These are phyloP conservation scores for Coemansia sp. DNA, from an alignment of 192 early-diverging fungal species.

Conservation along the genomic window DNA sequence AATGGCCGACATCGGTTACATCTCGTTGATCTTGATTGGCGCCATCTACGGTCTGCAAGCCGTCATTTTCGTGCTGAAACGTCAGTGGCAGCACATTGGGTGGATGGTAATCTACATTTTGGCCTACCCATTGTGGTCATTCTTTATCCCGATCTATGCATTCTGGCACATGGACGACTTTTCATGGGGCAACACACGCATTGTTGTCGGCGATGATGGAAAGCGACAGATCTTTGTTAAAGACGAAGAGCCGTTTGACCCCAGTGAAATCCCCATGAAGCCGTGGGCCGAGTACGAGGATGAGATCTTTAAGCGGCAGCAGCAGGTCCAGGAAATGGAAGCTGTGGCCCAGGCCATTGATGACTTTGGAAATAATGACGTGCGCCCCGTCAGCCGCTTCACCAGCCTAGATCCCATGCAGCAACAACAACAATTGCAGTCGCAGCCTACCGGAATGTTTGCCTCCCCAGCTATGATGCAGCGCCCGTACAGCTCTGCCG, in stretches of 20 bases:
- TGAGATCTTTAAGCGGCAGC: slow-evolving; percentile 23
- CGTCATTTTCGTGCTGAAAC: slow-evolving; percentile 75
- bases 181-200: slow-evolving; percentile 95
- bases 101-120: slow-evolving; percentile 89
- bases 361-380: slow-evolving; percentile 30
- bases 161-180: slow-evolving; percentile 99
- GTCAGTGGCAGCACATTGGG: slow-evolving; percentile 78
- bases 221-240: slow-evolving; percentile 65
- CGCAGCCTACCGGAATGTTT: not conserved
- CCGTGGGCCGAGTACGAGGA: slow-evolving; percentile 88
- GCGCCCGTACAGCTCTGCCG: slow-evolving; percentile 19
- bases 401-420: slow-evolving; percentile 6
- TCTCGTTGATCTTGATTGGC: slow-evolving; percentile 78
- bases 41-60: slow-evolving; percentile 88
- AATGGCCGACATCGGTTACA: slow-evolving; percentile 68
- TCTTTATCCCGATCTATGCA: slow-evolving; percentile 89
- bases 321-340: slow-evolving; percentile 23
- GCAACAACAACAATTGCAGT: slow-evolving; percentile 2
- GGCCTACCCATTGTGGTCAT: slow-evolving; percentile 88
- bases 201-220: slow-evolving; percentile 71
- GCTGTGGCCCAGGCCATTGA: slow-evolving; percentile 40
- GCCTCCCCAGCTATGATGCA: slow-evolving; percentile 1
- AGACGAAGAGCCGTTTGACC: slow-evolving; percentile 83
- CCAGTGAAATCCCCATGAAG: slow-evolving; percentile 78
- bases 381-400: slow-evolving; percentile 34